Percentiles rank a stretch among this genome's conserved stretches.
Conservation (phyloP, 2,329 filamentous ascomycete genomes). For the Metarhizium rileyi region DNA sequence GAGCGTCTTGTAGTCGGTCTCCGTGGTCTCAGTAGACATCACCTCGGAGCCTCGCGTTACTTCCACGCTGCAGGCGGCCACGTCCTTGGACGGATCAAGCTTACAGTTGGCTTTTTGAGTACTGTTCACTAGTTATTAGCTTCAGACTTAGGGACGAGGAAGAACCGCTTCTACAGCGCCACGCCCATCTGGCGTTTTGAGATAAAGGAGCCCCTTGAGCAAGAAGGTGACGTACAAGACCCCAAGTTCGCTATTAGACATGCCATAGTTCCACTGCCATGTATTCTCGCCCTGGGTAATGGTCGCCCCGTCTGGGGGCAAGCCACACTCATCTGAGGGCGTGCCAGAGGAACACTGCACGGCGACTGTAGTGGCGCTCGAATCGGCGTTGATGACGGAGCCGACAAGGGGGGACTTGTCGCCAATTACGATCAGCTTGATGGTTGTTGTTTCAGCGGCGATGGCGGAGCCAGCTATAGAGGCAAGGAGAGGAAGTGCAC, state of each 20-base stretch:
- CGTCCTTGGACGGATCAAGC: conserved; percentile 15
- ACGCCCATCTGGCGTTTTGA: too few species aligned
- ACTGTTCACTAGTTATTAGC: conserved; percentile 7
- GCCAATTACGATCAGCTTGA: conserved; percentile 16
- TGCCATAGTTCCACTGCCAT: conserved; percentile 9
- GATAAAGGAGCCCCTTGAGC: neutral
- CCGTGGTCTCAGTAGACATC: neutral
- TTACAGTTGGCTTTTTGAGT: conserved; percentile 14
- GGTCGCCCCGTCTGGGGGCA: conserved; percentile 7
- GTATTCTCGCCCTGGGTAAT: conserved; percentile 21
- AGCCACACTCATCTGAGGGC: conserved; percentile 16
- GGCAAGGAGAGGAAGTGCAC: conserved; percentile 17
- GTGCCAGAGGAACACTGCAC: conserved; percentile 15
- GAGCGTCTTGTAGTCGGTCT: conserved; percentile 12
- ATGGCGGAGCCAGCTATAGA: conserved; percentile 12
- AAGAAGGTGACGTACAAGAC: neutral
- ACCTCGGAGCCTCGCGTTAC: neutral
- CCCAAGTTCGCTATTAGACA: neutral
- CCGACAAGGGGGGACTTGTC: conserved; percentile 16
- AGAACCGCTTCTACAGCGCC: too few species aligned
- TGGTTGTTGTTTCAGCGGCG: conserved; percentile 18
- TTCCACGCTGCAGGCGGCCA: conserved; percentile 14
- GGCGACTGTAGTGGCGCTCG: conserved; percentile 20
- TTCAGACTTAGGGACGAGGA: too few species aligned
- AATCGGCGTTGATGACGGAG: conserved; percentile 20